Conservation (phyloP, 371 early-diverging fungal species). For the Racocetra persica region DNA sequence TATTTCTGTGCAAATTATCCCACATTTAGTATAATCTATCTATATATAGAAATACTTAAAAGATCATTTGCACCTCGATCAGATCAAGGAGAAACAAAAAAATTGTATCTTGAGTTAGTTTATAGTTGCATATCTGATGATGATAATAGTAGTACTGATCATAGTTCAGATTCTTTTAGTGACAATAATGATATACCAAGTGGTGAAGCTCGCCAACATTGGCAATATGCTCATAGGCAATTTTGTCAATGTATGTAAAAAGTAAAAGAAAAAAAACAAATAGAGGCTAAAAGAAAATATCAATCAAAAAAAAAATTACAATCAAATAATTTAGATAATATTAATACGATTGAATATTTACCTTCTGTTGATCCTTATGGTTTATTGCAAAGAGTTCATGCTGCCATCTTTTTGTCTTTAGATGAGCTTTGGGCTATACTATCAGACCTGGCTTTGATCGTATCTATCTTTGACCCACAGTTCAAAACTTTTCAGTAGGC, state of each 20-base stretch:
- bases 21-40: background rate
- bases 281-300: background rate
- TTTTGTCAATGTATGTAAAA: background rate
- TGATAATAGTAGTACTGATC: background rate
- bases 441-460: background rate
- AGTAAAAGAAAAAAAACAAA: background rate
- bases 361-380: background rate
- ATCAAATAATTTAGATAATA: background rate
- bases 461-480: background rate
- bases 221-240: background rate
- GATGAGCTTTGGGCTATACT: background rate
- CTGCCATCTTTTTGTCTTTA: background rate
- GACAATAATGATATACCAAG: background rate
- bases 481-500: slow-evolving; percentile 8
- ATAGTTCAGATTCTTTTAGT: too few species aligned
- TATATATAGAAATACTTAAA: slow-evolving; percentile 5
- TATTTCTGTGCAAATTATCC: background rate
- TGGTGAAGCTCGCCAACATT: background rate
- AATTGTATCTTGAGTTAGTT: background rate
- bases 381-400: background rate
- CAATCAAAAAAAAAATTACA: too few species aligned
- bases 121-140: background rate
- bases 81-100: background rate
- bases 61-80: background rate
- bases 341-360: background rate